Base-by-base conservation (phyloP, 208 protist genomes). In the Acanthamoeba lenticulata region DNA sequence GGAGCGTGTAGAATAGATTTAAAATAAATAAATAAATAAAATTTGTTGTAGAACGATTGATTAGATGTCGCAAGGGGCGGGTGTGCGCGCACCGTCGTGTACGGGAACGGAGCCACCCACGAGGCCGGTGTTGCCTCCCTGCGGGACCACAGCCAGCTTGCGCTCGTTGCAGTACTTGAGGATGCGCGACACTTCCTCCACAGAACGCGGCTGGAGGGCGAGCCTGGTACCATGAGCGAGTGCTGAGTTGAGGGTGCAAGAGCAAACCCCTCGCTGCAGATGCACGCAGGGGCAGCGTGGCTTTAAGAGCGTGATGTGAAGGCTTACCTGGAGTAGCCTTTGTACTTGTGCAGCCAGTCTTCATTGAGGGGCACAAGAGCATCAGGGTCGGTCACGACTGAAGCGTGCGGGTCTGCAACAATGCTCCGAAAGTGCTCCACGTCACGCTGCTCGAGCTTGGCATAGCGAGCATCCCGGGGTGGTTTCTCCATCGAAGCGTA, bases 51-150 rank as follows among this genome's bases (percentile, higher is more conserved):
- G 15, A 57, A 19, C n/a, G n/a, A n/a, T n/a, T n/a, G n/a, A n/a
- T n/a, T n/a, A n/a, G n/a, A n/a, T n/a, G n/a, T n/a, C n/a, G n/a
- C n/a, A n/a, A n/a, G n/a, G n/a, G n/a, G n/a, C n/a, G 52, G 15
- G 5, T 11, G 77, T 3, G 34, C 1, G 9, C 19, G 32, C 11
- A 86, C 77, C 85, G 27, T 94, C 90, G 40, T 94, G 90, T 65
- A 94, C 90, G 32, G 90, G 90, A 24, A 94, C 90, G 29, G 95
- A 96, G 4, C 98, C 98, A 93, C 99, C 99, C 0, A 99, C 99
- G 5, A 99, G 97, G 6, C 99, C 98, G 1, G 99, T 99, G 96
- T 99, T 99, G 36, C 99, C 99, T 47, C 98, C 98, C 95, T 99
- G 98, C n/a, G 98, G 98, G 42, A 99, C 98, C 27, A 99, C 95